Conservation (phyloP, 352 stramenopile genomes). For the Blastocystis sp. region DNA sequence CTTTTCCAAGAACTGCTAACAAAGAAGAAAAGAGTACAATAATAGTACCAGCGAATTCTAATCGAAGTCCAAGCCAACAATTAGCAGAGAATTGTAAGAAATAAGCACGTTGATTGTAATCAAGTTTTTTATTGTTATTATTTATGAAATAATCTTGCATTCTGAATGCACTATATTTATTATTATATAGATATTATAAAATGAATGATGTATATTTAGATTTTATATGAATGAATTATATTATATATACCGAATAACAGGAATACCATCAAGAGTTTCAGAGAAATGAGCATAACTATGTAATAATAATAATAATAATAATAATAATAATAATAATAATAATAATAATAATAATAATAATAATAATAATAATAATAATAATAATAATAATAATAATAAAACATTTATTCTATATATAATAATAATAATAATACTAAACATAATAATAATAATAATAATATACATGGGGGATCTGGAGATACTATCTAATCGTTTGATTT, state of each 20-base stretch:
- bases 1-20: constrained; percentile 54
- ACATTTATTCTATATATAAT: too few species aligned
- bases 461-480: constrained; percentile 69
- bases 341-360: too few species aligned
- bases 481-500: constrained; percentile 65
- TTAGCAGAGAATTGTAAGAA: constrained; percentile 67
- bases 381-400: too few species aligned
- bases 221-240: neutral
- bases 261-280: constrained; percentile 54
- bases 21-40: constrained; percentile 68
- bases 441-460: too few species aligned
- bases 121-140: constrained; percentile 42
- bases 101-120: constrained; percentile 55
- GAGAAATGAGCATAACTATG: constrained; percentile 70
- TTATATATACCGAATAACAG: neutral
- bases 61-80: constrained; percentile 75
- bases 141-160: constrained; percentile 23
- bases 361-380: too few species aligned
- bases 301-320: too few species aligned
- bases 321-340: too few species aligned
- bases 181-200: neutral
- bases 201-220: neutral
- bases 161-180: constrained; percentile 46
- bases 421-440: too few species aligned
- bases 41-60: constrained; percentile 68